phyloP scores from a whole-genome alignment of 164 flowering plant species.

The Magnolia sinica region DNA sequence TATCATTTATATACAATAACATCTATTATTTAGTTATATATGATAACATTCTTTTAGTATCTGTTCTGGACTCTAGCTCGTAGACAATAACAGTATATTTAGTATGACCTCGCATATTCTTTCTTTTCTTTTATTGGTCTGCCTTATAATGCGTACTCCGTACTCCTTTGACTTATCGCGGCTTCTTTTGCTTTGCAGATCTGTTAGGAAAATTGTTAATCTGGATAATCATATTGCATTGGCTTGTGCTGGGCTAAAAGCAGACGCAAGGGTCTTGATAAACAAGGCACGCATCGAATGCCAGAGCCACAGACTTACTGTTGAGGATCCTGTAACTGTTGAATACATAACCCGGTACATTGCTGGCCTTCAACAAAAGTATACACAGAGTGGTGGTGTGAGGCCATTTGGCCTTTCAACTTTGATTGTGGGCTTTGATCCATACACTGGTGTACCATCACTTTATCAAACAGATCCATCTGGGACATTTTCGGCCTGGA shows the following conservation, averaged over 20 bases:
- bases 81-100: too few relatives aligned
- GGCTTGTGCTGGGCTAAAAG: slow-evolving; percentile 97
- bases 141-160: neutral
- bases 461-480: slow-evolving; percentile 99
- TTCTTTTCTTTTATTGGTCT: neutral
- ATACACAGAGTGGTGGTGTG: slow-evolving; percentile 98
- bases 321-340: slow-evolving; percentile 96
- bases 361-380: slow-evolving; percentile 97
- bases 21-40: too few relatives aligned
- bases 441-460: slow-evolving; percentile 74
- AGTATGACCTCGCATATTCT: neutral
- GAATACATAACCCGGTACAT: slow-evolving; percentile 95
- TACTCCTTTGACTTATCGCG: neutral
- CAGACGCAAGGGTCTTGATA: slow-evolving; percentile 94
- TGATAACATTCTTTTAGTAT: too few relatives aligned
- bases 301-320: slow-evolving; percentile 92
- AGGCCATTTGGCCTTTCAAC: slow-evolving; percentile 98
- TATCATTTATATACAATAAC: too few relatives aligned
- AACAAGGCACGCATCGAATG: slow-evolving; percentile 91
- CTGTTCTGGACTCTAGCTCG: too few relatives aligned
- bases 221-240: slow-evolving; percentile 91
- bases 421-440: slow-evolving; percentile 93
- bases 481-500: slow-evolving; percentile 98
- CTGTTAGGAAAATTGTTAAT: slow-evolving; percentile 82
- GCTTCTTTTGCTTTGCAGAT: slow-evolving; percentile 37